Evolutionary conservation across 352 stramenopile genomes (phyloP), one percentile per base, ranked within the genome.

Genomic region (Phytophthora hybrid): DNA sequence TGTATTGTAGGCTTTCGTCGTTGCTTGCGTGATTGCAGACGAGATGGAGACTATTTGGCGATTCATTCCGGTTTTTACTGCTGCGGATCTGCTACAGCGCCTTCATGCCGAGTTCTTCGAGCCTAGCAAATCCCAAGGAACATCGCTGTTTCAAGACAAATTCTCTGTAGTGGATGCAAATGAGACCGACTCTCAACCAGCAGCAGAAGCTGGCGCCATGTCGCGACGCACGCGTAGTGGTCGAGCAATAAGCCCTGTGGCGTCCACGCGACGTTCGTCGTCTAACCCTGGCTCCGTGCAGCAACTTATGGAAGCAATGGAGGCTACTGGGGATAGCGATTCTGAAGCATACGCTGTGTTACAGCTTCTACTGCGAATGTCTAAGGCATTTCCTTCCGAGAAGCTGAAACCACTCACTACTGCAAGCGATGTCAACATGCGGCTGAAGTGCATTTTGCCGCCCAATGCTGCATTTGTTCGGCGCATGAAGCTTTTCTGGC

Each of bases 401-500:
- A 82, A 87, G 4, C 63, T 95, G n/a, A 92, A 92, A 66, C 74
- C 80, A 16, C 19, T 91, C 16, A 76, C 67, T 18, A 76, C 74
- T 8, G 71, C 72, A 41, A 65, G 62, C 2, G 71, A 92, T 8
- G 58, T 96, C 7, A 62, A 32, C 0, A n/a, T 66, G 16, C 78
- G 82, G 10, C 49, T 97, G 21, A 59, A 75, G 26, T 73, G 71
- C 21, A 85, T 97, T 60, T 58, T 85, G 59, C 57, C 57, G 1
- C 54, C 70, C 26, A 97, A 95, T 59, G 72, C 75, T 58, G 62
- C 82, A 19, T 90, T 97, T 55, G 85, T 95, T 69, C 89, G 86
- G 3, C 88, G 90, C 21, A 97, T 96, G 90, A 92, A 95, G 64
- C 79, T 97, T 3, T 94, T 92, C 46, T 95, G 88, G 85, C 79